Base-by-base conservation (phyloP, 306 rosid genomes). In the Fragaria ananassa region DNA sequence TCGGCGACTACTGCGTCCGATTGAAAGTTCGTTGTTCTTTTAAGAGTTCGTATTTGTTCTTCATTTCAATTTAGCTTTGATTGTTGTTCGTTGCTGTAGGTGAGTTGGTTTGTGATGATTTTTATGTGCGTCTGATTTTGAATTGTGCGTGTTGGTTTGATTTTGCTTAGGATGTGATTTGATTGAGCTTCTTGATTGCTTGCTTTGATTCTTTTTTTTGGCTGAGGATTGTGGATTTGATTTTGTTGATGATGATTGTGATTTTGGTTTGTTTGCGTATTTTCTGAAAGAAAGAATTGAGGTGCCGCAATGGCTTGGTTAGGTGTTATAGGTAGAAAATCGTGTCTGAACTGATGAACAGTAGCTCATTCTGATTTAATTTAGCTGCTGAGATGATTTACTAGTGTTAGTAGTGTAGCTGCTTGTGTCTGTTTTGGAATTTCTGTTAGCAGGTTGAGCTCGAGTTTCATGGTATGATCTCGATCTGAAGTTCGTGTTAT, bases 21-120 rank as follows among this genome's bases (percentile, higher is more conserved):
- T 74, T 76, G 88, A 74, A 76, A 79, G 86, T 85, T 85, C 84
- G 88, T 85, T 78, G 31, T 80, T 80, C 80, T 74, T 74, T 29
- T 70, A 31, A 70, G 76, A 68, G 41, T 78, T 62, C 56, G 47
- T 45, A 34, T 75, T 81, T 42, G 18, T 9, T 39, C 56, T 35
- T 39, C 8, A 10, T 29, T 44, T 64, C 1, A 12, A 13, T 60
- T 60, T 57, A 57, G 63, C 14, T 60, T 45, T 75, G 6, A 63
- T 78, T 81, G 49, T 53, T 61, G 77, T 0, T 53, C 6, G 10
- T 51, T 51, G 8, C 12, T 53, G 27, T 54, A 54, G 60, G 61
- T 8, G 61, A n/a, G 12, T 54, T 54, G 4, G 12, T 1, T n/a
- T 54, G 29, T n/a, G 27, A 25, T 47, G 3, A 53, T 19, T 53